Percentiles rank a stretch among this genome's conserved stretches.
Conservation (phyloP, 805 yeast species). For the Candida corydali region DNA sequence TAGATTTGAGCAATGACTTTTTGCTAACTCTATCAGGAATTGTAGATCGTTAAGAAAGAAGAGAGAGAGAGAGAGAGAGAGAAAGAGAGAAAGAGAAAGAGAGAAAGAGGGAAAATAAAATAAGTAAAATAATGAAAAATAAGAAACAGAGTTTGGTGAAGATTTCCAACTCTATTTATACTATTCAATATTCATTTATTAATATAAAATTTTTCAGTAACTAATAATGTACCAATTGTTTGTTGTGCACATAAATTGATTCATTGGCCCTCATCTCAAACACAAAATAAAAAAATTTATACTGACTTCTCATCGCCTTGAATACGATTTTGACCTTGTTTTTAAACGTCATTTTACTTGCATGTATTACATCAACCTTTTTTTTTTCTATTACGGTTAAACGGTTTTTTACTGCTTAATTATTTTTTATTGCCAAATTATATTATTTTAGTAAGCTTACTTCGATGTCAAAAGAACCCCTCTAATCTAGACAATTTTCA, state of each 20-base stretch:
- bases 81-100: slow-evolving; percentile 11
- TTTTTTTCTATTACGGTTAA: too few species aligned
- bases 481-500: too few species aligned
- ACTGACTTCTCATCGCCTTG: not conserved
- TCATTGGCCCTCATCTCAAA: not conserved
- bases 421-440: too few species aligned
- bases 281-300: not conserved
- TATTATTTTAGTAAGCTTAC: too few species aligned
- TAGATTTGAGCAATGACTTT: slow-evolving; percentile 2
- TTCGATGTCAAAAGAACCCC: too few species aligned
- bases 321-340: not conserved
- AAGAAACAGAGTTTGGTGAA: not conserved
- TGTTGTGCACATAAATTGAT: not conserved
- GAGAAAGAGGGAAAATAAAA: slow-evolving; percentile 7
- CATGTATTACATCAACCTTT: slow-evolving; percentile 1
- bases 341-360: slow-evolving; percentile 1
- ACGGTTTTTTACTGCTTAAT: too few species aligned
- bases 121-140: slow-evolving; percentile 8
- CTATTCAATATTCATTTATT: not conserved
- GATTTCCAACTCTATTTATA: slow-evolving; percentile 1
- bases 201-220: too few species aligned
- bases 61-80: slow-evolving; percentile 15
- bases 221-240: not conserved
- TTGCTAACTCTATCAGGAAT: slow-evolving; percentile 14
- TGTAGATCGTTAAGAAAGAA: slow-evolving; percentile 38